phyloP scores from a whole-genome alignment of 2,329 filamentous ascomycete genomes.

The Herpotrichia juniperi region DNA sequence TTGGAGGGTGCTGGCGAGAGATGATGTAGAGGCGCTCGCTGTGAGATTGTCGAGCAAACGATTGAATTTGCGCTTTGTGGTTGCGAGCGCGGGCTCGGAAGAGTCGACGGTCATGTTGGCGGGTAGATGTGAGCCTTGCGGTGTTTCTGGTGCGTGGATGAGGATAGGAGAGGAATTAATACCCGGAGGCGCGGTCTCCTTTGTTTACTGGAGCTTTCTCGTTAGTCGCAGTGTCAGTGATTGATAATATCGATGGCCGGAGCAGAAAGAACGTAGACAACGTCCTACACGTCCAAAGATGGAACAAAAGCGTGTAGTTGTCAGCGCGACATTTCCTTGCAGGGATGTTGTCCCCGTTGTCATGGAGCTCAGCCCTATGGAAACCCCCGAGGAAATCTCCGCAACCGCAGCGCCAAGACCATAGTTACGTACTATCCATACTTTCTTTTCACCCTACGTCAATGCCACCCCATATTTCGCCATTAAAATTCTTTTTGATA shows the following conservation, averaged over 20 bases:
- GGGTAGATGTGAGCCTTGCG: background rate
- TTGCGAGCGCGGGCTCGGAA: slow-evolving; percentile 64
- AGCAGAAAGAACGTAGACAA: no score
- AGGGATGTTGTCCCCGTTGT: background rate
- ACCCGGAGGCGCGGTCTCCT: background rate
- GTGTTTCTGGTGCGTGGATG: background rate
- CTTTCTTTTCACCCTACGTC: background rate
- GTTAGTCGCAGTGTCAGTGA: background rate
- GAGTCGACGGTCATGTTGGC: slow-evolving; percentile 14
- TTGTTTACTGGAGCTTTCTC: background rate
- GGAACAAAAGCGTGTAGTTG: background rate
- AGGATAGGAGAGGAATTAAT: background rate
- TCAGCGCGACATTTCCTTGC: background rate
- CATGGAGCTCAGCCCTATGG: slow-evolving; percentile 1
- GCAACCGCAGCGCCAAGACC: slow-evolving; percentile 3
- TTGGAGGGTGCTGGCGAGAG: slow-evolving; percentile 42
- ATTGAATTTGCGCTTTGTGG: slow-evolving; percentile 85
- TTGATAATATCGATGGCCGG: no score
- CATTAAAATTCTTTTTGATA: slow-evolving; percentile 33
- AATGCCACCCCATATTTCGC: slow-evolving; percentile 6
- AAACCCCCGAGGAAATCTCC: background rate
- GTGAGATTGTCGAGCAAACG: slow-evolving; percentile 68
- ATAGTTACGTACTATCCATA: slow-evolving; percentile 3
- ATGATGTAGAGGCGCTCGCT: slow-evolving; percentile 57
- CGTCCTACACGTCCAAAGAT: background rate